Conservation (phyloP, 768 basidiomycete species). For the Daedaleopsis sinensis region DNA sequence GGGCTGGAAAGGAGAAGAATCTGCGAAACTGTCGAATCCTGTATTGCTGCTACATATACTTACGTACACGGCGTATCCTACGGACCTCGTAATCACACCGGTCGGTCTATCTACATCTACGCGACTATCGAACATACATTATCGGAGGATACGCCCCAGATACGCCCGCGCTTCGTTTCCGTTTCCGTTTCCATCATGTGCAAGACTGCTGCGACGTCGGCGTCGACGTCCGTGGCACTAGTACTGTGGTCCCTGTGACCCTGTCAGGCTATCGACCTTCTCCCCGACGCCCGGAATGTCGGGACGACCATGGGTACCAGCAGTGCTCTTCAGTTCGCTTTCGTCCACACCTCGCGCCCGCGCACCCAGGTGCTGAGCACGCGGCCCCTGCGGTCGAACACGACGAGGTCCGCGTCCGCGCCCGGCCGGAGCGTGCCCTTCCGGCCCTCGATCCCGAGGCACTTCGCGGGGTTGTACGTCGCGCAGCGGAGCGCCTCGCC, state of each 20-base stretch:
- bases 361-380: constrained; percentile 77
- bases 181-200: background rate
- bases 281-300: background rate
- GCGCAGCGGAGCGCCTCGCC: constrained; percentile 86
- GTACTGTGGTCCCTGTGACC: too few relatives aligned
- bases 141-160: background rate
- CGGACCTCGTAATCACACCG: constrained; percentile 4
- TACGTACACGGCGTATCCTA: background rate
- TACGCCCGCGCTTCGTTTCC: background rate
- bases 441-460: constrained; percentile 74
- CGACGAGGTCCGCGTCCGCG: constrained; percentile 85
- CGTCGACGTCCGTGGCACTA: background rate
- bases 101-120: constrained; percentile 4
- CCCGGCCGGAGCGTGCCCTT: constrained; percentile 84
- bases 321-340: constrained; percentile 3
- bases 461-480: constrained; percentile 84
- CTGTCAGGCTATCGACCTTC: background rate
- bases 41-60: constrained; percentile 2
- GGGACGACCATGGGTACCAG: too few relatives aligned
- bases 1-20: background rate
- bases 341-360: constrained; percentile 73
- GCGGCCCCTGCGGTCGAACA: constrained; percentile 68
- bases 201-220: background rate
- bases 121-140: background rate
- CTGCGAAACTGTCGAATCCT: background rate